Evolutionary conservation across 108 stramenopile species (phyloP).

Genomic region (Nitzschia putrida): DNA sequence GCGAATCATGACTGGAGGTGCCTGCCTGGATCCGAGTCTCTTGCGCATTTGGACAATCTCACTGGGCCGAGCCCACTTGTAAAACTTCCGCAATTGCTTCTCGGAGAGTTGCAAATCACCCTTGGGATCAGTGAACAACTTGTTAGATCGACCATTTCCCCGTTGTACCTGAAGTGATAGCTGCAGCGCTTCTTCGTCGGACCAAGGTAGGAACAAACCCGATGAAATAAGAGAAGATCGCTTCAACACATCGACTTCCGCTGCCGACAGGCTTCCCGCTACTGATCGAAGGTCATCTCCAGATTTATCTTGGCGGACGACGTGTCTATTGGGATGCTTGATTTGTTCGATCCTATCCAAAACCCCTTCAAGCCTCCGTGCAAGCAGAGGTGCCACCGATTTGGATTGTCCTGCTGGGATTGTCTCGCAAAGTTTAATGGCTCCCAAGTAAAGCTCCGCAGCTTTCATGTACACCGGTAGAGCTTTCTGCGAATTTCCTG

Average conservation of each 20-base stretch:
- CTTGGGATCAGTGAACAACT: conserved; percentile 53
- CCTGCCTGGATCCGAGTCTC: conserved; percentile 13
- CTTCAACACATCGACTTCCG: conserved; percentile 68
- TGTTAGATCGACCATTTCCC: neutral
- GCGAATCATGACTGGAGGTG: conserved; percentile 47
- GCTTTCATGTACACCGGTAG: conserved; percentile 50
- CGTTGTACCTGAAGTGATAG: conserved; percentile 26
- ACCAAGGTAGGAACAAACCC: conserved; percentile 75
- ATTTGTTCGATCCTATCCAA: conserved; percentile 68
- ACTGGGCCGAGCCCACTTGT: conserved; percentile 69
- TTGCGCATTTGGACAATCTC: conserved; percentile 60
- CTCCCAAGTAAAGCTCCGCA: conserved; percentile 52
- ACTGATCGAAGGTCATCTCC: neutral
- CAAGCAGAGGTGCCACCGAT: conserved; percentile 39
- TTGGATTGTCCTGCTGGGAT: neutral
- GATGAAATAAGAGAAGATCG: conserved; percentile 59
- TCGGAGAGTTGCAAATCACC: conserved; percentile 55
- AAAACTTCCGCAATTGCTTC: conserved; percentile 58
- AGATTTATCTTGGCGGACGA: conserved; percentile 5
- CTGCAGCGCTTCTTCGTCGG: conserved; percentile 60
- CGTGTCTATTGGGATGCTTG: conserved; percentile 33
- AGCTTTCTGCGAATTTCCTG: conserved; percentile 24
- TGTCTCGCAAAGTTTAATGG: conserved; percentile 41
- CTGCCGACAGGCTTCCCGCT: conserved; percentile 23
- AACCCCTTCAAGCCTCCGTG: conserved; percentile 41